Percentiles rank a stretch among this genome's conserved stretches.
phyloP scores from a whole-genome alignment of 257 asterid species.

The Solanum rostratum region DNA sequence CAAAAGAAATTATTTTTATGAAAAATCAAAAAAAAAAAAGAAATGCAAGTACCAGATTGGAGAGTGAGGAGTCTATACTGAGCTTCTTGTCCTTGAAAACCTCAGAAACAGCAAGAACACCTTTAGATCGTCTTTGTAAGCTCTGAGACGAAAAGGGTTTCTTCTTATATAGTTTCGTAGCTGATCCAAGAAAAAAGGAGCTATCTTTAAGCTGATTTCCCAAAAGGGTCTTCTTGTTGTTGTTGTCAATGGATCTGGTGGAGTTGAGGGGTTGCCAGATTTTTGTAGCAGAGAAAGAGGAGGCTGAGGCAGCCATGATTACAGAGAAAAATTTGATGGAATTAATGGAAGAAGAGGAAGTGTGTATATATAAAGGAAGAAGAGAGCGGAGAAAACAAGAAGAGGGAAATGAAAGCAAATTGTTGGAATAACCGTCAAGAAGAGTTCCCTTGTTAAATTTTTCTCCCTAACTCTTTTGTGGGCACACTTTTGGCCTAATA shows the following conservation, averaged over 20 bases:
- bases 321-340: not conserved
- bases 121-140: conserved; percentile 31
- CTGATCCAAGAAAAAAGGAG: conserved; percentile 42
- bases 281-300: conserved; percentile 44
- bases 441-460: too few relatives aligned
- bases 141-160: conserved; percentile 1
- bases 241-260: conserved; percentile 40
- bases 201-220: conserved; percentile 8
- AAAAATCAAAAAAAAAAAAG: not conserved
- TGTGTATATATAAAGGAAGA: not conserved
- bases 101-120: conserved; percentile 56
- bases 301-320: conserved; percentile 31
- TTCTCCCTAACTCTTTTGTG: too few relatives aligned
- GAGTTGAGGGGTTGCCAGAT: conserved; percentile 32
- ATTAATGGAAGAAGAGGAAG: not conserved
- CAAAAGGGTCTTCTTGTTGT: conserved; percentile 10
- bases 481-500: too few relatives aligned
- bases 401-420: not conserved
- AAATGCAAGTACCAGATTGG: conserved; percentile 32
- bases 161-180: conserved; percentile 17
- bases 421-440: not conserved
- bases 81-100: conserved; percentile 60
- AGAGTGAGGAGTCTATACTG: not conserved
- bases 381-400: conserved; percentile 47
- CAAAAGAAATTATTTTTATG: rapidly evolving